Conservation (phyloP, 106 monocot species). For the Dioscorea alata region DNA sequence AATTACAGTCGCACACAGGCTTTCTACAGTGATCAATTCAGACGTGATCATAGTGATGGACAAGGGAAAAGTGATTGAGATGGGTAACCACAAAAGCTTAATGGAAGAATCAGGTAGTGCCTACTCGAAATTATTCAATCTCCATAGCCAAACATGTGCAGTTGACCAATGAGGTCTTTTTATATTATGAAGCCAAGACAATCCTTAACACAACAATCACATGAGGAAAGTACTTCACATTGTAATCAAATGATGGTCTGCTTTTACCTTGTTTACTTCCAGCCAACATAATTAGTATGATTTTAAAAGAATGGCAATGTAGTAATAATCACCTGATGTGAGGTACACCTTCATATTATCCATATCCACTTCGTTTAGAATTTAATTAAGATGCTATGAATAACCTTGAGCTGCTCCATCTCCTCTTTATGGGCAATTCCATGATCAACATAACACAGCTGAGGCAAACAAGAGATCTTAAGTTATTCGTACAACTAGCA, state of each 20-base stretch:
- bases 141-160: too few relatives aligned
- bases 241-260: too few relatives aligned
- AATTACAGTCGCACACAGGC: constrained; percentile 41
- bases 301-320: too few relatives aligned
- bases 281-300: too few relatives aligned
- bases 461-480: constrained; percentile 5
- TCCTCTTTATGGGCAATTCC: constrained; percentile 46
- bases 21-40: constrained; percentile 31
- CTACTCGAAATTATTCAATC: too few relatives aligned
- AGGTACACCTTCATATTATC: too few relatives aligned
- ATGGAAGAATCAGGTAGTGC: not conserved
- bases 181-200: too few relatives aligned
- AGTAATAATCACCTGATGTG: too few relatives aligned
- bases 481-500: not conserved
- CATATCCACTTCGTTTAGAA: constrained; percentile 15
- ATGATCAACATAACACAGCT: constrained; percentile 75
- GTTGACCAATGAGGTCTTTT: too few relatives aligned
- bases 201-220: too few relatives aligned
- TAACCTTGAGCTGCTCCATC: constrained; percentile 57
- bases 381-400: constrained; percentile 46
- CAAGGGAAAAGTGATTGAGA: constrained; percentile 30
- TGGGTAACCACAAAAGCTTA: constrained; percentile 5
- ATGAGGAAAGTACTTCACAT: too few relatives aligned
- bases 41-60: constrained; percentile 44
- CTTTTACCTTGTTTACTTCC: too few relatives aligned